Base-by-base conservation (phyloP, 2,329 filamentous ascomycete species). In the Arthrobotrys conoides region DNA sequence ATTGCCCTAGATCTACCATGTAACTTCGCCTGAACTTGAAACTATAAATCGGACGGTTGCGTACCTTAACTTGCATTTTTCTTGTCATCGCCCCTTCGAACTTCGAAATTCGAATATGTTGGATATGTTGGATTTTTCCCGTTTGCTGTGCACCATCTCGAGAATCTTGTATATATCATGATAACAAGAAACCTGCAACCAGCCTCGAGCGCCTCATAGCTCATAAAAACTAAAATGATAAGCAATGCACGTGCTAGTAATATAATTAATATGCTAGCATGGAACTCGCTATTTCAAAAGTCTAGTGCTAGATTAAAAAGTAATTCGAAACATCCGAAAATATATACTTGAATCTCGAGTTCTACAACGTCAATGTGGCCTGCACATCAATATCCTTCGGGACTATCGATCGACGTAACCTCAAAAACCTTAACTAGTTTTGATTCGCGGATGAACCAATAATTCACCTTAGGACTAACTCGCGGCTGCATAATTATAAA, bases 401-500 rank as follows among this genome's bases (percentile, higher is more conserved):
- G 33, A 24, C 2, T n/a, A 22, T 59, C 53, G 30, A 22, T 59
- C 53, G 30, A 61, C 36, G 55, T 16, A 61, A 24, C 55, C 12
- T 24, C 20, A 53, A 53, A 55, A 55, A 59, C 53, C 20, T 61
- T 59, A 41, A 27, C 36, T 61, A 27, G 36, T 33, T 24, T 44
- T 14, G 14, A 30, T 44, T 44, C 57, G 53, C 20, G 33, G 24
- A 41, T 14, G 8, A 20, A 16, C 57, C 57, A 61, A 61, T 61
- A 8, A 44, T 16, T 12, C 20, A 22, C 18, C 20, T 10, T 5
- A n/a, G 33, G 10, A 12, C 27, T 18, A 16, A 12, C 51, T 18
- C 12, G 12, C 44, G 22, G 44, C 18, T 10, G 5, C 44, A 16
- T 48, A 22, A 30, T 30, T 30, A 30, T 30, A 48, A 48, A 8